These are phyloP conservation scores for Silene conica DNA, from an alignment of 148 eudicot species.

Conservation along the genomic window DNA sequence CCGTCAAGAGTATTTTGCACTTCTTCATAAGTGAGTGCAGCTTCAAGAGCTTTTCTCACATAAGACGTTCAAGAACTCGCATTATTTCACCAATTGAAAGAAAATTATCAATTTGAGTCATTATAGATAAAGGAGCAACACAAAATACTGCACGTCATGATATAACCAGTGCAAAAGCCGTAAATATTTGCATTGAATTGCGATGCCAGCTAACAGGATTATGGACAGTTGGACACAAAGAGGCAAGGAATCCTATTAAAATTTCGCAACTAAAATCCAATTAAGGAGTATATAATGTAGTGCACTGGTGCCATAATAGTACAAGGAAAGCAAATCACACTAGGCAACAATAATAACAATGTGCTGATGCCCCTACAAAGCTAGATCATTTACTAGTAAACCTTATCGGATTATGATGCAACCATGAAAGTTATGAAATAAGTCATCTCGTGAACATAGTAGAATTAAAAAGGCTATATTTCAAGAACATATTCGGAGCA, in stretches of 20 bases:
- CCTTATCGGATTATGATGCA: neutral
- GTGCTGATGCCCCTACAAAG: neutral
- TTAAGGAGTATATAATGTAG: neutral
- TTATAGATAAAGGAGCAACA: neutral
- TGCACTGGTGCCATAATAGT: neutral
- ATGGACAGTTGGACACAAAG: neutral
- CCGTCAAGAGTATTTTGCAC: neutral
- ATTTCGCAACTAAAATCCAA: neutral
- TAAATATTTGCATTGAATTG: neutral
- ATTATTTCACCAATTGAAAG: too few relatives aligned
- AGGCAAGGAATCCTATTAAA: neutral
- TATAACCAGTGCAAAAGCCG: too few relatives aligned
- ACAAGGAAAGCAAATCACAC: neutral
- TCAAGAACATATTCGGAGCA: neutral
- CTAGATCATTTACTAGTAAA: too few relatives aligned
- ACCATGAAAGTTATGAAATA: neutral
- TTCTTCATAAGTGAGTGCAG: neutral
- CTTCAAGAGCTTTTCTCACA: neutral
- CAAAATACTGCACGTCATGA: too few relatives aligned
- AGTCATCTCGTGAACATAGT: neutral
- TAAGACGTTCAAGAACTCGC: neutral
- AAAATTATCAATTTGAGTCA: too few relatives aligned
- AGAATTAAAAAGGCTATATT: neutral
- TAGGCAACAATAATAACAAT: neutral
- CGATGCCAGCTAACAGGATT: neutral